These are phyloP conservation scores for Exophiala oligosperma DNA, from an alignment of 2,329 filamentous ascomycete species.

Conservation along the genomic window DNA sequence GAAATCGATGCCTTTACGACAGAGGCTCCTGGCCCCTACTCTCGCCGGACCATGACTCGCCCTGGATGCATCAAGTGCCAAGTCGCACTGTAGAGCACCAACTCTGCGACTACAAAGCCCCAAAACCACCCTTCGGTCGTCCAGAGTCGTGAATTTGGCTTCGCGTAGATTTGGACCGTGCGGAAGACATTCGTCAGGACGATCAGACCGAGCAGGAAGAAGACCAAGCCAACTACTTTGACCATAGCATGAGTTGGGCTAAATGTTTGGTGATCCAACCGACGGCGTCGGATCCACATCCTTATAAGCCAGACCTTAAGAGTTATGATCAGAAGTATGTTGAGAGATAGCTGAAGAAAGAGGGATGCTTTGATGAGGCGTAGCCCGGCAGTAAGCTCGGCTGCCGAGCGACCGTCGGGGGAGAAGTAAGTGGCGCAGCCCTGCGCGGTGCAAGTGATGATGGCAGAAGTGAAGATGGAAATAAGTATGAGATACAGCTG, in stretches of 20 bases:
- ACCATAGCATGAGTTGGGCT: not conserved
- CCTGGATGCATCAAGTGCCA: slow-evolving; percentile 1
- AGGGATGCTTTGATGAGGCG: slow-evolving; percentile 16
- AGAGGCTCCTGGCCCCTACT: too few species aligned
- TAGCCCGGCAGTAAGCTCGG: slow-evolving; percentile 8
- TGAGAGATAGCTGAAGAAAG: slow-evolving; percentile 13
- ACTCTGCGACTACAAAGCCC: not conserved
- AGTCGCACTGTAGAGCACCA: not conserved
- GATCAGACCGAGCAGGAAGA: slow-evolving; percentile 1
- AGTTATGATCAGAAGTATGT: not conserved
- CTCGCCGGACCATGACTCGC: not conserved
- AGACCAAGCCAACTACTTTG: not conserved
- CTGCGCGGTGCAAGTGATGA: slow-evolving; percentile 17
- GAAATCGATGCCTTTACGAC: too few species aligned
- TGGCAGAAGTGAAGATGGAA: slow-evolving; percentile 7
- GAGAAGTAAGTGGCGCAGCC: slow-evolving; percentile 16
- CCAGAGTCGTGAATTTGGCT: not conserved
- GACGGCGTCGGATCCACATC: not conserved
- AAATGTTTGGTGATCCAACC: not conserved
- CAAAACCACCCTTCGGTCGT: not conserved
- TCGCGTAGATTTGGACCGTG: slow-evolving; percentile 2
- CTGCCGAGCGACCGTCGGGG: not conserved
- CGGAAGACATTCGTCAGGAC: not conserved
- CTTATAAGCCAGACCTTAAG: not conserved
- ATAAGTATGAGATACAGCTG: not conserved